Conservation (phyloP, 371 early-diverging fungal species). For the Rhizomucor miehei region DNA sequence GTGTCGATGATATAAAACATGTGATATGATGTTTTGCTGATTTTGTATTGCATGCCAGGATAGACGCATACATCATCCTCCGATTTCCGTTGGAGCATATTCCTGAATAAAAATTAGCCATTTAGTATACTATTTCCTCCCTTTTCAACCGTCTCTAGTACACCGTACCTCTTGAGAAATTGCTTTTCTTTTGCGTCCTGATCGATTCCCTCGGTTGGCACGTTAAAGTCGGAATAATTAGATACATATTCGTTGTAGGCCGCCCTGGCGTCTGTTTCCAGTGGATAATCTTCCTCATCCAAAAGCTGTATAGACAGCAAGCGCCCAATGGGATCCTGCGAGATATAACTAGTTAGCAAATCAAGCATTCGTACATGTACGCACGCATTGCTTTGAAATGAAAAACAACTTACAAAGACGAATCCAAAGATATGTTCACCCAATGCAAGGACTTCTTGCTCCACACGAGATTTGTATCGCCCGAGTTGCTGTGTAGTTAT, state of each 20-base stretch:
- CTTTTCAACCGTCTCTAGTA: neutral
- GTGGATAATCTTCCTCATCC: conserved; percentile 68
- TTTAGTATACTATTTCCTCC: neutral
- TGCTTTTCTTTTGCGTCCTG: conserved; percentile 40
- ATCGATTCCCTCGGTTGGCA: conserved; percentile 64
- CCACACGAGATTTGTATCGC: conserved; percentile 70
- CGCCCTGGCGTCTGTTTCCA: conserved; percentile 59
- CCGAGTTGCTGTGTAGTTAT: conserved; percentile 13
- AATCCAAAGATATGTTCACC: conserved; percentile 77
- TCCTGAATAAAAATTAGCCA: conserved; percentile 1
- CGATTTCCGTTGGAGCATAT: conserved; percentile 18
- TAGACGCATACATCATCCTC: conserved; percentile 26
- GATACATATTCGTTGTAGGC: conserved; percentile 88
- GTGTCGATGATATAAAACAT: conserved; percentile 50
- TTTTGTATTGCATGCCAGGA: conserved; percentile 45
- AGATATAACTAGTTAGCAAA: neutral
- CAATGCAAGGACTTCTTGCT: conserved; percentile 54
- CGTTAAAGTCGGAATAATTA: conserved; percentile 70
- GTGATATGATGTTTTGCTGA: conserved; percentile 43
- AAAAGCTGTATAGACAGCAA: conserved; percentile 78
- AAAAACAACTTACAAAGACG: conserved; percentile 61
- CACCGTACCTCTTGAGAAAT: conserved; percentile 57
- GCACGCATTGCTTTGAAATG: no score
- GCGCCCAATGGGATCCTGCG: conserved; percentile 46
- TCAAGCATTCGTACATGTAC: neutral